Evolutionary conservation across 139 green algal genomes (phyloP).

Genomic region (Asterochloris erici): DNA sequence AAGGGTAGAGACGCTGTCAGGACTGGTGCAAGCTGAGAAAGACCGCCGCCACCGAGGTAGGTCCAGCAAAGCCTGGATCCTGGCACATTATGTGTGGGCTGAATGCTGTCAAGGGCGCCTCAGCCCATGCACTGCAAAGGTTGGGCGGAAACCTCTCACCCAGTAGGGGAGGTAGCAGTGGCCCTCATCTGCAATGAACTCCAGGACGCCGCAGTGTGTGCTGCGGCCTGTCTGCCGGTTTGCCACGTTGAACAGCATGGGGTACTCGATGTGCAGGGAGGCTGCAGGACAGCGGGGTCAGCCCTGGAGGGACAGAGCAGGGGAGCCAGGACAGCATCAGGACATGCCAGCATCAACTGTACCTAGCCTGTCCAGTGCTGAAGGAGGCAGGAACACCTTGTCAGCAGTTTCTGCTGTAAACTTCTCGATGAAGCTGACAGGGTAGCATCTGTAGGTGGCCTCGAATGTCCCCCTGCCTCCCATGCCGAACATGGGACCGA

Average conservation of each 20-base stretch:
- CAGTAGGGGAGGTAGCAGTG: constrained; percentile 97
- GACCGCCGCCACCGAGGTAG: neutral
- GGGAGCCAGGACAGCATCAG: neutral
- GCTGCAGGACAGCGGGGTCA: constrained; percentile 46
- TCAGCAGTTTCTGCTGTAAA: constrained; percentile 80
- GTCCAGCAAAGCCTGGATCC: too few species aligned
- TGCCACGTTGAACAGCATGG: constrained; percentile 96
- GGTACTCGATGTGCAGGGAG: constrained; percentile 95
- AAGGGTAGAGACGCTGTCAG: too few species aligned
- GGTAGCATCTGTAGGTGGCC: constrained; percentile 84
- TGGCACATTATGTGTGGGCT: too few species aligned
- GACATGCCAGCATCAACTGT: constrained; percentile 6
- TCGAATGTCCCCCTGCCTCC: constrained; percentile 57
- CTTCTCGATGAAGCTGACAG: constrained; percentile 95
- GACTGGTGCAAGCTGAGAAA: too few species aligned
- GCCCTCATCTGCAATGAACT: constrained; percentile 98
- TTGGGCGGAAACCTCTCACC: constrained; percentile 37
- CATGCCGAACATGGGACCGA: constrained; percentile 5
- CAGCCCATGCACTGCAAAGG: neutral
- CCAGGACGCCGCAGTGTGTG: constrained; percentile 97
- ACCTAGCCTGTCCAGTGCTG: constrained; percentile 90
- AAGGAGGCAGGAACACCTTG: constrained; percentile 96
- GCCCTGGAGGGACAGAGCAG: neutral
- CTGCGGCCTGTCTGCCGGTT: constrained; percentile 56
- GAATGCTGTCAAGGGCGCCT: neutral